Base-by-base conservation (phyloP, 805 yeast species). In the Kuraishia hungarica region DNA sequence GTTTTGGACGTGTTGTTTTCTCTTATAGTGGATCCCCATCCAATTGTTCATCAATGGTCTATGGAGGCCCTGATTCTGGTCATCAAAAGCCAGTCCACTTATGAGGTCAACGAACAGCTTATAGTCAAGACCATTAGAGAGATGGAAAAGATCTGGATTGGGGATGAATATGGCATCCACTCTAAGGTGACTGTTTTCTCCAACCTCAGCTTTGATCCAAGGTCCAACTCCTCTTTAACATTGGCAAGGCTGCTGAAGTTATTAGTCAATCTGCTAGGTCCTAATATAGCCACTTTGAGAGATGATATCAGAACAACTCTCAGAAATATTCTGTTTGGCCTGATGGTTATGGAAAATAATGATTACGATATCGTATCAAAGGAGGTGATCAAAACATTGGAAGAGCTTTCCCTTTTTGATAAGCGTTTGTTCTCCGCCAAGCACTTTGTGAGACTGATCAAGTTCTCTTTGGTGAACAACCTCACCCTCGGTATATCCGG, bases 1-100 rank as follows among this genome's bases (percentile, higher is more conserved):
- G 78, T 86, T 2, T 73, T 78, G 55, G 83, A 82, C 39, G 82
- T 89, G 3, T 63, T 84, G 2, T 67, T 77, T 46, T 83, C 87
- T 17, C 73, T 93, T 28, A 67, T 84, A 2, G 71, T 71, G 21
- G 98, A 93, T 67, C 92, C 97, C 0, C 93, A 92, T 64, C 97
- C 97, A 0, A 72, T 81, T 1, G 91, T 94, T 19, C 92, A 89
- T 64, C 77, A 81, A 54, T 86, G 91, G 77, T 76, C 93, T 0
- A 66, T 91, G 60, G 79, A 78, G 51, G 79, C 94, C 0, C 65
- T 87, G 49, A 68, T 79, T 2, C 69, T 78, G 0, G 66, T 87
- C 13, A 72, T 91, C 29, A 82, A 81, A 46, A 80, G 78, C 39
- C 83, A 84, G 52, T 57, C 67, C 1, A 68, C 68, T 58, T 56